Evolutionary conservation across 257 asterid genomes (phyloP).

Genomic region (Voacanga thouarsii): DNA sequence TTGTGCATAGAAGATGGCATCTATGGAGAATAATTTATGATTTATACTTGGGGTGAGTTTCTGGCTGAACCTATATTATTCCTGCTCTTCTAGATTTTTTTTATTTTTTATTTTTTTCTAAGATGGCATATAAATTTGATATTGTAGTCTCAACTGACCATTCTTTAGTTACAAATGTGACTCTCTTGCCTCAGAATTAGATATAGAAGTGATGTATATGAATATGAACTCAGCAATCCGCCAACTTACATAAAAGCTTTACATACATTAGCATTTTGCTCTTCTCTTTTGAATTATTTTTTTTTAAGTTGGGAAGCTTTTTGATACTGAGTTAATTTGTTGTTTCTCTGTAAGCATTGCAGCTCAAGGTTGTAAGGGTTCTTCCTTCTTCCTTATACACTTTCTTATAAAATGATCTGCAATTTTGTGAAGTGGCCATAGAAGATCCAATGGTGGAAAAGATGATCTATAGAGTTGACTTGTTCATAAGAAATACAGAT

Average conservation of each 20-base stretch:
- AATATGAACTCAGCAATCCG: not conserved
- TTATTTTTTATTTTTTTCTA: not conserved
- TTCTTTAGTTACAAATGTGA: not conserved
- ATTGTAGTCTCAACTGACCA: not conserved
- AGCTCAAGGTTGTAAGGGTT: not conserved
- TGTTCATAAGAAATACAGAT: not conserved
- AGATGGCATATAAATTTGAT: not conserved
- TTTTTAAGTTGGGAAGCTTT: not conserved
- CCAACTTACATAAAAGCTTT: not conserved
- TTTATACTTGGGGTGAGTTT: slow-evolving; percentile 73
- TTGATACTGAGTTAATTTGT: not conserved
- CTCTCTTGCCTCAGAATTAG: not conserved
- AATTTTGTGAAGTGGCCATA: not conserved
- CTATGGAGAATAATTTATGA: slow-evolving; percentile 95
- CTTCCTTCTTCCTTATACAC: not conserved
- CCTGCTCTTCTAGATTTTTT: not conserved
- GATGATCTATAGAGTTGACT: not conserved
- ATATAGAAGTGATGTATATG: not conserved
- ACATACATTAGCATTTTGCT: not conserved
- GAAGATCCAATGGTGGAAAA: not conserved
- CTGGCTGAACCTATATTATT: not conserved
- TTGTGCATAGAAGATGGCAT: slow-evolving; percentile 99
- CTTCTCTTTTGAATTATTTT: not conserved
- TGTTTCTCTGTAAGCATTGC: not conserved
- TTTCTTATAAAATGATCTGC: not conserved